phyloP scores from a whole-genome alignment of 129 eudicot genomes.

The Flaveria linearis region DNA sequence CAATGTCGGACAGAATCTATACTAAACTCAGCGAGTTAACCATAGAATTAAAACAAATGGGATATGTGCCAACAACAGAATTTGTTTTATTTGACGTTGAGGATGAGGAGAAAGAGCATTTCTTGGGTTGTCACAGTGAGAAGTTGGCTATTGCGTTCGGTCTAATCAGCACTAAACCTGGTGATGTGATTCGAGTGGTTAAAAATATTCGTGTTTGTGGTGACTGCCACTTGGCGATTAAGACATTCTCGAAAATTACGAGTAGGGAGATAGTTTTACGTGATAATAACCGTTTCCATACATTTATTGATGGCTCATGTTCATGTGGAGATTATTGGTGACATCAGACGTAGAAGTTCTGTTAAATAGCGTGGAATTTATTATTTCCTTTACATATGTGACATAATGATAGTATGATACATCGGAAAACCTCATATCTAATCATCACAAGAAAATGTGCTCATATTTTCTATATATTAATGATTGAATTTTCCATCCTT shows the following conservation, averaged over 20 bases:
- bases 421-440: no score
- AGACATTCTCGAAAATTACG: slow-evolving; percentile 63
- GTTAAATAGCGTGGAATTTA: background rate
- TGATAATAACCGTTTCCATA: slow-evolving; percentile 81
- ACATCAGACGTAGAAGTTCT: background rate
- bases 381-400: background rate
- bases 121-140: slow-evolving; percentile 74
- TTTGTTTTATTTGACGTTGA: slow-evolving; percentile 83
- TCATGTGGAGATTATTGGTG: slow-evolving; percentile 91
- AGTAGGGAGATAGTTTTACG: slow-evolving; percentile 74
- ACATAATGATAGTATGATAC: background rate
- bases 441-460: background rate
- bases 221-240: slow-evolving; percentile 71
- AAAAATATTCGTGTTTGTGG: slow-evolving; percentile 83
- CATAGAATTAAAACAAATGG: slow-evolving; percentile 51
- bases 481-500: background rate
- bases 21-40: slow-evolving; percentile 59
- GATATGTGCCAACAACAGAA: slow-evolving; percentile 72
- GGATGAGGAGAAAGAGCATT: slow-evolving; percentile 87
- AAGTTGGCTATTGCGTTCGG: slow-evolving; percentile 91
- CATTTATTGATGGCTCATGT: slow-evolving; percentile 73
- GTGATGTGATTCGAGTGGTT: slow-evolving; percentile 62
- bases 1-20: slow-evolving; percentile 62
- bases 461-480: background rate
- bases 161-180: slow-evolving; percentile 48